phyloP scores from a whole-genome alignment of 352 stramenopile genomes.

The Phytophthora crassamura region DNA sequence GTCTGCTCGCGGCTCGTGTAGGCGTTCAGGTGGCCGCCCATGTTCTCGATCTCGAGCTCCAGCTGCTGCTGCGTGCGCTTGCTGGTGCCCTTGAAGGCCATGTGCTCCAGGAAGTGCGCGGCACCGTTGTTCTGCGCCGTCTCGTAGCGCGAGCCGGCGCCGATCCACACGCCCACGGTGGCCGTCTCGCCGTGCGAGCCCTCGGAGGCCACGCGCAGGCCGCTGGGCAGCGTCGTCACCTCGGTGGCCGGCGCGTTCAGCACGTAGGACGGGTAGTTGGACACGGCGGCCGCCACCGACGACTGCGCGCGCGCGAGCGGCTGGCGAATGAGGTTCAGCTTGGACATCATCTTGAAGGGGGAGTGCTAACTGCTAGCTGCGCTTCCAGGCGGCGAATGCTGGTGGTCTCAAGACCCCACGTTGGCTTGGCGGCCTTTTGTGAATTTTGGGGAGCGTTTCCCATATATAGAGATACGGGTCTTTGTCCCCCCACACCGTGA shows the following conservation, averaged over 20 bases:
- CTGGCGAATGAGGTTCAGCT: slow-evolving; percentile 57
- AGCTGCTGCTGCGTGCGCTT: slow-evolving; percentile 97
- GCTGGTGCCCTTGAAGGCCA: slow-evolving; percentile 99
- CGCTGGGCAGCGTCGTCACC: slow-evolving; percentile 96
- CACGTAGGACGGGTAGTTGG: slow-evolving; percentile 90
- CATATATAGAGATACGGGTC: slow-evolving; percentile 23
- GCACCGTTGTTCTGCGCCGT: slow-evolving; percentile 98
- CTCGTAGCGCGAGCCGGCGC: slow-evolving; percentile 98
- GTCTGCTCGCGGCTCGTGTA: slow-evolving; percentile 99
- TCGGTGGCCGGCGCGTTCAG: slow-evolving; percentile 95
- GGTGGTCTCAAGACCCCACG: slow-evolving; percentile 34
- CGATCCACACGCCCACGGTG: slow-evolving; percentile 98
- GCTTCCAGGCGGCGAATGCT: slow-evolving; percentile 51
- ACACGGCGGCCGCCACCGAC: slow-evolving; percentile 67
- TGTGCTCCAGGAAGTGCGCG: slow-evolving; percentile 99
- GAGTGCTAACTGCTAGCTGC: slow-evolving; percentile 13
- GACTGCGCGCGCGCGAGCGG: slow-evolving; percentile 77
- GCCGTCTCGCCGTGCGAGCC: slow-evolving; percentile 97
- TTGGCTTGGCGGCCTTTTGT: slow-evolving; percentile 24
- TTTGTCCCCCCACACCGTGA: not conserved
- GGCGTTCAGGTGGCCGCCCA: slow-evolving; percentile 99
- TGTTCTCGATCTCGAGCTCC: slow-evolving; percentile 99
- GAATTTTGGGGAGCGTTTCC: slow-evolving; percentile 9
- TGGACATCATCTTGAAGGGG: slow-evolving; percentile 64
- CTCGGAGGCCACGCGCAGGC: slow-evolving; percentile 98